Percentiles rank a stretch among this genome's conserved stretches.
Evolutionary conservation across 176 grass and related monocot genomes (phyloP).

Genomic region (Oryza coarctata): DNA sequence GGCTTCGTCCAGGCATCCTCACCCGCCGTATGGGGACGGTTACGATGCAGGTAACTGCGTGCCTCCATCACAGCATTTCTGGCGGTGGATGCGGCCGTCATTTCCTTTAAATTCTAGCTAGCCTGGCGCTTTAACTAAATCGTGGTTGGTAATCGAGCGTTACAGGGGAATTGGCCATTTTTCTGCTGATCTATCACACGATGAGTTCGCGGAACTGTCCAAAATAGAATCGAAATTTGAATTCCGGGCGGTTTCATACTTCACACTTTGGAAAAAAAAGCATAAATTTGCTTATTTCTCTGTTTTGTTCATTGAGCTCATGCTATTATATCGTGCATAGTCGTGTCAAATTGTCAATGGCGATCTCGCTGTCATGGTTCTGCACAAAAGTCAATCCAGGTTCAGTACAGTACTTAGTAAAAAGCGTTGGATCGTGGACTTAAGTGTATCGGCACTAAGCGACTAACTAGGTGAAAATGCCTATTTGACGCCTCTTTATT

Average conservation of each 20-base stretch:
- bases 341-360: background rate
- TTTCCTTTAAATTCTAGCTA: background rate
- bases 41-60: background rate
- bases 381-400: slow-evolving; percentile 14
- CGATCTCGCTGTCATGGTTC: background rate
- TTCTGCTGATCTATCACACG: background rate
- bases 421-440: background rate
- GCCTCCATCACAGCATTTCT: too few relatives aligned
- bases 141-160: background rate
- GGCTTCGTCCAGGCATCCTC: background rate
- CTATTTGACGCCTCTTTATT: background rate
- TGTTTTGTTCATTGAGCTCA: background rate
- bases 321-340: background rate
- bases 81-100: background rate
- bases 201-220: background rate
- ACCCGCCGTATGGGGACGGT: background rate
- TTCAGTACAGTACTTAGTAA: slow-evolving; percentile 10
- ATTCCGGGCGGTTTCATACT: background rate
- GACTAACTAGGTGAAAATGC: background rate
- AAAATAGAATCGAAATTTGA: background rate
- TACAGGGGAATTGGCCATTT: background rate
- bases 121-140: background rate
- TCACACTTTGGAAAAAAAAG: background rate
- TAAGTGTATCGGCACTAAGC: background rate
- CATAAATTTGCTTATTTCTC: background rate